Evolutionary conservation across 2,329 filamentous ascomycete species (phyloP).

Genomic region (Colletotrichum liriopes): DNA sequence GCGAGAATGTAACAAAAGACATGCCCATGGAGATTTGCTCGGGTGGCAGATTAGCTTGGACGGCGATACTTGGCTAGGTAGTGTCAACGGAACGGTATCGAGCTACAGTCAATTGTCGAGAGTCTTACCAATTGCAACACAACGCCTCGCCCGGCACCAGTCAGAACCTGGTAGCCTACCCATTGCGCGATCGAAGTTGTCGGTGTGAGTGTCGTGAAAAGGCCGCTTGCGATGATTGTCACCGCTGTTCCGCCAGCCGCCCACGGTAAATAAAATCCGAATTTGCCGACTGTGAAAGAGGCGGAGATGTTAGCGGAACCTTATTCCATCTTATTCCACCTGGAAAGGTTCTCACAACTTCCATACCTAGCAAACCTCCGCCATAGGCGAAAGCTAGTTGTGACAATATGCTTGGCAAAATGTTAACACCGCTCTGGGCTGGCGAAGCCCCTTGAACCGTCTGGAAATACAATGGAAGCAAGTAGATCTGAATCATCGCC

Average conservation of each 20-base stretch:
- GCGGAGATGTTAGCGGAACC: background rate
- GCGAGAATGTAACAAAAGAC: slow-evolving; percentile 47
- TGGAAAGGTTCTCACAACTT: background rate
- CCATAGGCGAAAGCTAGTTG: slow-evolving; percentile 46
- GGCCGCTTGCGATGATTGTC: slow-evolving; percentile 37
- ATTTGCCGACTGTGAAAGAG: slow-evolving; percentile 27
- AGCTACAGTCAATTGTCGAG: slow-evolving; percentile 52
- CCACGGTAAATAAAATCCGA: slow-evolving; percentile 45
- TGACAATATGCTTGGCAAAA: slow-evolving; percentile 49
- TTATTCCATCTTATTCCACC: background rate
- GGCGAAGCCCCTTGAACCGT: slow-evolving; percentile 45
- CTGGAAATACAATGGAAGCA: slow-evolving; percentile 58
- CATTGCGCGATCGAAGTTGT: slow-evolving; percentile 37
- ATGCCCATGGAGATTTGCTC: slow-evolving; percentile 47
- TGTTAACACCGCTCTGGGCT: slow-evolving; percentile 53
- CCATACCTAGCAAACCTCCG: slow-evolving; percentile 47
- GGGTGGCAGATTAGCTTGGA: slow-evolving; percentile 46
- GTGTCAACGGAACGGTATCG: background rate
- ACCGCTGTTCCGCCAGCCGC: slow-evolving; percentile 29
- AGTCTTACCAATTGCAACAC: slow-evolving; percentile 47
- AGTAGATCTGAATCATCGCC: slow-evolving; percentile 46
- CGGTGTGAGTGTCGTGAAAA: slow-evolving; percentile 42
- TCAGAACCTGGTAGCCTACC: slow-evolving; percentile 43
- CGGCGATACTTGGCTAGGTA: slow-evolving; percentile 46
- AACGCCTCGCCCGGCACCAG: slow-evolving; percentile 41